Evolutionary conservation across 352 stramenopile genomes (phyloP), one percentile per base, ranked within the genome.

Genomic region (Sclerospora graminicola): DNA sequence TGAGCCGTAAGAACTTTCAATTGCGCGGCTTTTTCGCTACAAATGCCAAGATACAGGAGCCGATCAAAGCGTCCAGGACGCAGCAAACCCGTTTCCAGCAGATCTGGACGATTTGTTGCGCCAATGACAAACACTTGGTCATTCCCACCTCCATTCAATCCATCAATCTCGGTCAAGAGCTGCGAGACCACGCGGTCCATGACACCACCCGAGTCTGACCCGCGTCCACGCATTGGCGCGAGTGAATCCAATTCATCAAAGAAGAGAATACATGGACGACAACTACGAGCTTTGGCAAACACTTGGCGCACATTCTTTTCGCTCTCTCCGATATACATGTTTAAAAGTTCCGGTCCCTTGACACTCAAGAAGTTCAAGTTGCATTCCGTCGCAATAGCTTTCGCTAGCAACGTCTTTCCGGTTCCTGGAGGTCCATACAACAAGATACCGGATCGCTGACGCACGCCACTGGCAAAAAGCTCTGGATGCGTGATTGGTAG

Each of bases 251-350:
- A 41, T 45, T 97, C 89, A 54, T 97, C 89, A 36, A 97, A 97
- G 57, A 97, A 96, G 2, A 97, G 53, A 38, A 97, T 83, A 39
- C 82, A 94, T 21, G 86, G 84, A 8, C 74, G 63, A 39, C 73
- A 85, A 48, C 77, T 87, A 14, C 82, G 62, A 16, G 82, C 80
- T 53, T 65, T 95, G 13, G 74, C 74, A 69, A 99, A 98, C 1
- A 97, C 77, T 41, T 91, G 79, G 7, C 95, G 81, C 18, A 98
- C 83, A 51, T 98, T 98, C 27, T 93, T 93, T 66, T 98, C 95
- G 32, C 83, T 97, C 67, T 98, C 95, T 23, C 95, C 95, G 35
- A 99, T 96, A 64, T 98, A 99, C 63, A 95, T 97, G 63, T 97
- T 96, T 28, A 99, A 77, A 30, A 99, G 61, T 60, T 98, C 93